A percentile compares a stretch with the other conserved stretches of the same genome.
Evolutionary conservation across 2,329 filamentous ascomycete genomes (phyloP).

Genomic region (Botrytis medusae): DNA sequence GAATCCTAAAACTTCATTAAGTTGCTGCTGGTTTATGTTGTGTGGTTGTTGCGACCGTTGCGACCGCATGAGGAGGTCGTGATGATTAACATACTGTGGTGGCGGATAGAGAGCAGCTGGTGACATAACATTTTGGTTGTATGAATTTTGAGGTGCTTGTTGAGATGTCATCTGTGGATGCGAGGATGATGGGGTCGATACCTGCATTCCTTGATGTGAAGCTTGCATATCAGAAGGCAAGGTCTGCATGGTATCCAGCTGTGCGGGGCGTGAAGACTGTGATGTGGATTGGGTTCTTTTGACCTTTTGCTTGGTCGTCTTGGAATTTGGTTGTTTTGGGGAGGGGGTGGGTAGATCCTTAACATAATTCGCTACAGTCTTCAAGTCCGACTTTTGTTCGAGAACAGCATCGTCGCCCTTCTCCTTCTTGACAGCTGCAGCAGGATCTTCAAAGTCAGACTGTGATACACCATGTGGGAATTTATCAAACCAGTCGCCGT

Average conservation of each 20-base stretch:
- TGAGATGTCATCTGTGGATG: conserved; percentile 25
- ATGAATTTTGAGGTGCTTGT: conserved; percentile 25
- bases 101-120: conserved; percentile 36
- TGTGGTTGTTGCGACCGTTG: conserved; percentile 51
- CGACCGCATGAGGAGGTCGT: conserved; percentile 50
- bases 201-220: conserved; percentile 9
- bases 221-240: conserved; percentile 29
- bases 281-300: conserved; percentile 41
- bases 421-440: conserved; percentile 66
- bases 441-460: conserved; percentile 78
- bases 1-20: conserved; percentile 76
- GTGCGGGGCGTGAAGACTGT: conserved; percentile 30
- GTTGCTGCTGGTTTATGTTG: conserved; percentile 63
- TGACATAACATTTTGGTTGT: conserved; percentile 35
- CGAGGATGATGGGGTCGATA: background rate
- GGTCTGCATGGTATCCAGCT: conserved; percentile 32
- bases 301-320: conserved; percentile 42
- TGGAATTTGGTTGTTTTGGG: conserved; percentile 34
- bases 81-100: conserved; percentile 42
- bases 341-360: conserved; percentile 64
- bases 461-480: conserved; percentile 91
- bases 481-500: conserved; percentile 95
- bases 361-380: conserved; percentile 93
- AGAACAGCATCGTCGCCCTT: conserved; percentile 84
- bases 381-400: conserved; percentile 84